Conservation (phyloP, 768 basidiomycete genomes). For the Lyophyllum atratum region DNA sequence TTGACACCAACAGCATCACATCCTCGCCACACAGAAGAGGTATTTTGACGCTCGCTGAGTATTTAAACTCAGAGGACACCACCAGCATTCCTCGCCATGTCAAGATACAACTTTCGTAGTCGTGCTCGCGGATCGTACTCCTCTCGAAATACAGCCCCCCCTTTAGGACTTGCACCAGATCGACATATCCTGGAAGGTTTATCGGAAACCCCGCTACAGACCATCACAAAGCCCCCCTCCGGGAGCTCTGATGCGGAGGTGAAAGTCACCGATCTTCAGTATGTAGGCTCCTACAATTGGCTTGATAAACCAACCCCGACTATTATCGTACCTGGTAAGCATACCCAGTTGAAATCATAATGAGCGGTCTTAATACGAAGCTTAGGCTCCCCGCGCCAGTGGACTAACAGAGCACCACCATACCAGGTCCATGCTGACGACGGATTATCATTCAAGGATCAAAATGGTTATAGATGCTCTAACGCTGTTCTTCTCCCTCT, state of each 20-base stretch:
- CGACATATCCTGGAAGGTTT: constrained; percentile 39
- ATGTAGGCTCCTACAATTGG: constrained; percentile 60
- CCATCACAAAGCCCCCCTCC: constrained; percentile 22
- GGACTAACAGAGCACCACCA: constrained; percentile 50
- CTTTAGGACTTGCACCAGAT: constrained; percentile 28
- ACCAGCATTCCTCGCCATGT: background rate
- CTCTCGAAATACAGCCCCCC: background rate
- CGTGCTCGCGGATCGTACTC: background rate
- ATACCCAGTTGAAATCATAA: background rate
- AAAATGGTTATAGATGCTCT: constrained; percentile 52
- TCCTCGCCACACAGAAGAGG: background rate
- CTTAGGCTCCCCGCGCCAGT: constrained; percentile 52
- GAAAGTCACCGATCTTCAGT: constrained; percentile 36
- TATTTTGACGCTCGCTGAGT: background rate
- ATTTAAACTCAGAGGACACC: background rate
- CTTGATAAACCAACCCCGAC: constrained; percentile 40
- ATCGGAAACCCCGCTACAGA: constrained; percentile 25
- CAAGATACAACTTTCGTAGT: background rate
- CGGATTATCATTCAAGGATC: constrained; percentile 53
- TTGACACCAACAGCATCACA: background rate
- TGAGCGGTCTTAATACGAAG: background rate
- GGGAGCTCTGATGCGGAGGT: constrained; percentile 28
- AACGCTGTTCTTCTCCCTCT: constrained; percentile 49
- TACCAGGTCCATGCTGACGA: constrained; percentile 56
- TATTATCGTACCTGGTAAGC: constrained; percentile 53